Percentiles rank a stretch among this genome's conserved stretches.
phyloP scores from a whole-genome alignment of 2,329 filamentous ascomycete genomes.

The Fusarium nanum region DNA sequence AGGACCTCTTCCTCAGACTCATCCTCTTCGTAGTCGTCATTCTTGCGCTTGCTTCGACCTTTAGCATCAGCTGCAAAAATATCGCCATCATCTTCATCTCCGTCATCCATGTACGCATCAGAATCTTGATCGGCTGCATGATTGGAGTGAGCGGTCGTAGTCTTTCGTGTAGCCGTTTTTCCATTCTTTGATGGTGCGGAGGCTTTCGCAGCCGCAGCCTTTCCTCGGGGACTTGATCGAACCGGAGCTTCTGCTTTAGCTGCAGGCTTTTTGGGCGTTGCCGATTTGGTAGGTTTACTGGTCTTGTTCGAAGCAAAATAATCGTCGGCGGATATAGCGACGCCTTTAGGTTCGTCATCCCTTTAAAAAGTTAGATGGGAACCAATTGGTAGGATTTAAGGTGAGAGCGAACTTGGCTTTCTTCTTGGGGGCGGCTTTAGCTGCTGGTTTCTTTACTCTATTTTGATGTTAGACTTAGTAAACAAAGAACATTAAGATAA shows the following conservation, averaged over 20 bases:
- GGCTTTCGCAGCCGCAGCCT: constrained; percentile 52
- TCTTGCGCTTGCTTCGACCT: constrained; percentile 72
- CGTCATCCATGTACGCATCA: constrained; percentile 72
- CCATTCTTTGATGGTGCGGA: constrained; percentile 48
- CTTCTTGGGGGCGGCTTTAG: constrained; percentile 63
- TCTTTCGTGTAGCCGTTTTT: constrained; percentile 55
- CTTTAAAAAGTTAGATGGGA: constrained; percentile 44
- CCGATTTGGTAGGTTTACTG: constrained; percentile 53
- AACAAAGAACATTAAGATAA: constrained; percentile 14
- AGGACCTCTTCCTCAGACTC: constrained; percentile 77
- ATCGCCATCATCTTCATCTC: constrained; percentile 78
- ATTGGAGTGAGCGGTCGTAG: constrained; percentile 56
- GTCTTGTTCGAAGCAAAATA: constrained; percentile 65
- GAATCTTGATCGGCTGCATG: constrained; percentile 62
- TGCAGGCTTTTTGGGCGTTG: constrained; percentile 56
- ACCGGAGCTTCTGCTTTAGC: constrained; percentile 58
- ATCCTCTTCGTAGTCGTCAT: constrained; percentile 80
- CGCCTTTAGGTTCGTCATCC: constrained; percentile 59
- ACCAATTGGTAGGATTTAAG: background rate
- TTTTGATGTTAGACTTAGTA: constrained; percentile 23
- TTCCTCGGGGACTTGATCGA: constrained; percentile 65
- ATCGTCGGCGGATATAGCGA: constrained; percentile 66
- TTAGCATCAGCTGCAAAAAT: constrained; percentile 82
- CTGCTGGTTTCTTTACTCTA: constrained; percentile 63
- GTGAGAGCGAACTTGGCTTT: constrained; percentile 62